Conservation (phyloP, 345 rosid species). For the Punica granatum region DNA sequence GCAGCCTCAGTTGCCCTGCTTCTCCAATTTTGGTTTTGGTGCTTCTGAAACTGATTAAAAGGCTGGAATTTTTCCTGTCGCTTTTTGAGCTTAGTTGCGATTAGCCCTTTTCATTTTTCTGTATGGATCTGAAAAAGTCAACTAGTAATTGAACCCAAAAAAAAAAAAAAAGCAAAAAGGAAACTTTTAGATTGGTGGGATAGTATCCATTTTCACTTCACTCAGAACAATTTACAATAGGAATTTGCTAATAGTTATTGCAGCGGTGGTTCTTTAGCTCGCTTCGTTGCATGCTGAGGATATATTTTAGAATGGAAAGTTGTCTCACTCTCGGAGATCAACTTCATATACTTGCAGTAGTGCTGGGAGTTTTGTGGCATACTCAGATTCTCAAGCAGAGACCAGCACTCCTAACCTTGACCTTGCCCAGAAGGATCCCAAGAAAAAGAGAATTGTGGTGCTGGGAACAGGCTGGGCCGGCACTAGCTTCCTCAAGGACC, state of each 20-base stretch:
- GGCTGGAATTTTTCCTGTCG: not conserved
- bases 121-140: not conserved
- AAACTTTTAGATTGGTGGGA: not conserved
- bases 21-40: not conserved
- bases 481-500: constrained; percentile 77
- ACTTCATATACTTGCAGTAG: constrained; percentile 29
- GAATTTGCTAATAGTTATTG: not conserved
- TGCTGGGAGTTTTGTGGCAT: constrained; percentile 62
- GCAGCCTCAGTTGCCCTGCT: not conserved
- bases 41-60: not conserved
- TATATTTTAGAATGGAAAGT: not conserved
- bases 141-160: too few species aligned
- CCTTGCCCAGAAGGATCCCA: constrained; percentile 22
- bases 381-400: constrained; percentile 47
- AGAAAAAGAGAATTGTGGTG: constrained; percentile 75
- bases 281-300: not conserved
- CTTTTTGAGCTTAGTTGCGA: not conserved
- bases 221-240: not conserved
- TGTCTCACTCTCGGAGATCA: not conserved
- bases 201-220: not conserved
- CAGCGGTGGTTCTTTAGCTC: not conserved
- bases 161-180: not conserved
- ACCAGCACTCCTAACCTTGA: constrained; percentile 17
- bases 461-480: constrained; percentile 99
- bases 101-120: not conserved